These are phyloP conservation scores for Marasmius sp. DNA, from an alignment of 1,284 basidiomycete species.

Conservation along the genomic window DNA sequence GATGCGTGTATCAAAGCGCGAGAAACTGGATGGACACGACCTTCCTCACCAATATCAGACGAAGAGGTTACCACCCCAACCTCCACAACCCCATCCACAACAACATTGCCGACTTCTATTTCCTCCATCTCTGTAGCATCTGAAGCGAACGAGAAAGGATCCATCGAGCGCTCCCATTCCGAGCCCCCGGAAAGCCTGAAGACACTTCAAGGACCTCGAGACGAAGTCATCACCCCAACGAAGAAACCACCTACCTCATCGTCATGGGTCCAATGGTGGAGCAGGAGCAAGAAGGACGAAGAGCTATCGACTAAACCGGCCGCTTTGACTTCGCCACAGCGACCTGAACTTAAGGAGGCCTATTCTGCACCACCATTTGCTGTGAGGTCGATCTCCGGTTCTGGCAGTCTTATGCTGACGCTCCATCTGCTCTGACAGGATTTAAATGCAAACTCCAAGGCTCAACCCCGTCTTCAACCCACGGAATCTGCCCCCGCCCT, in stretches of 20 bases:
- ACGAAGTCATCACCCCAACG: not conserved
- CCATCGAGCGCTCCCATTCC: slow-evolving; percentile 32
- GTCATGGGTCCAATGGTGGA: slow-evolving; percentile 81
- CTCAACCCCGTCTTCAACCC: slow-evolving; percentile 21
- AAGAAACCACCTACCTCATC: slow-evolving; percentile 52
- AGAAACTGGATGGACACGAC: slow-evolving; percentile 17
- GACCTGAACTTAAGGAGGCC: slow-evolving; percentile 28
- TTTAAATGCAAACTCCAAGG: not conserved
- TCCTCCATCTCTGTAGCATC: slow-evolving; percentile 12
- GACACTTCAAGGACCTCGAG: slow-evolving; percentile 19
- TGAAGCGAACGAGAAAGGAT: slow-evolving; percentile 21
- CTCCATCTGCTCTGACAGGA: not conserved
- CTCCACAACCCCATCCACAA: not conserved
- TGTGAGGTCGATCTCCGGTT: not conserved
- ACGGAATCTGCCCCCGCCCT: slow-evolving; percentile 37
- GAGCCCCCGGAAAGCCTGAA: slow-evolving; percentile 32
- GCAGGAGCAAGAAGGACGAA: slow-evolving; percentile 46
- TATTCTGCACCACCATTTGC: slow-evolving; percentile 24
- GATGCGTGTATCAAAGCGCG: slow-evolving; percentile 29
- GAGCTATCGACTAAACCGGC: not conserved
- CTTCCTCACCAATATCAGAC: slow-evolving; percentile 31
- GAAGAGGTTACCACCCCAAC: slow-evolving; percentile 18
- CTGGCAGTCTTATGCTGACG: not conserved
- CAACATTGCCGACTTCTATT: slow-evolving; percentile 3
- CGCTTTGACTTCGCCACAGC: slow-evolving; percentile 7